phyloP scores from a whole-genome alignment of 257 asterid genomes.

The Penstemon barbatus region DNA sequence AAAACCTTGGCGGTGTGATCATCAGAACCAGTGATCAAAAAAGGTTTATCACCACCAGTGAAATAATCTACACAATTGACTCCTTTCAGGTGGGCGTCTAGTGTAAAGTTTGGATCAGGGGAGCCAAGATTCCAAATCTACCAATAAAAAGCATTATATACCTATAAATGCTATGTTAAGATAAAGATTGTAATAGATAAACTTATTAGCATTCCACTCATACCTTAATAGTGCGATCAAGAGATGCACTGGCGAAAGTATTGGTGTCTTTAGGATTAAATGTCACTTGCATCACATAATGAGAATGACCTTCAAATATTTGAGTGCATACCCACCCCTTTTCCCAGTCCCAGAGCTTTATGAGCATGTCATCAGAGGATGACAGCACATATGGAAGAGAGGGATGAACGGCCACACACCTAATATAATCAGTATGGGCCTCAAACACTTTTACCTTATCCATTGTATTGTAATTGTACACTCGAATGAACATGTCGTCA shows the following conservation, averaged over 20 bases:
- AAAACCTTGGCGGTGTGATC: conserved; percentile 98
- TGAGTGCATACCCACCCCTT: conserved; percentile 96
- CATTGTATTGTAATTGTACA: conserved; percentile 95
- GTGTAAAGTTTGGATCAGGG: conserved; percentile 95
- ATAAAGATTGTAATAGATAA: background rate
- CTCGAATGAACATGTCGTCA: conserved; percentile 95
- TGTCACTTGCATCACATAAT: conserved; percentile 99
- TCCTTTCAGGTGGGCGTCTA: conserved; percentile 96
- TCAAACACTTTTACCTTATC: conserved; percentile 95
- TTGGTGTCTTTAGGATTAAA: conserved; percentile 97
- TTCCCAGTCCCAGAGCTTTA: conserved; percentile 99
- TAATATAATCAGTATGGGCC: conserved; percentile 97
- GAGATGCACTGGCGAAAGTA: conserved; percentile 99
- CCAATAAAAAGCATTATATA: conserved; percentile 29
- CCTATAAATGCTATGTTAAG: conserved; percentile 20
- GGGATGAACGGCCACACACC: conserved; percentile 98
- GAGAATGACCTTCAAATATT: conserved; percentile 98
- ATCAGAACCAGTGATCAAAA: conserved; percentile 92
- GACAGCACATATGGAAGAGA: conserved; percentile 92
- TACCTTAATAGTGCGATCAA: conserved; percentile 97
- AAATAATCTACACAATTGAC: conserved; percentile 97
- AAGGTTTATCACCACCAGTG: conserved; percentile 98
- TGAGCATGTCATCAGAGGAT: conserved; percentile 98
- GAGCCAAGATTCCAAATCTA: conserved; percentile 99
- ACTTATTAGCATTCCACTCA: background rate